These are phyloP conservation scores for Saccharomycopsis sp. DNA, from an alignment of 805 yeast genomes.

Conservation along the genomic window DNA sequence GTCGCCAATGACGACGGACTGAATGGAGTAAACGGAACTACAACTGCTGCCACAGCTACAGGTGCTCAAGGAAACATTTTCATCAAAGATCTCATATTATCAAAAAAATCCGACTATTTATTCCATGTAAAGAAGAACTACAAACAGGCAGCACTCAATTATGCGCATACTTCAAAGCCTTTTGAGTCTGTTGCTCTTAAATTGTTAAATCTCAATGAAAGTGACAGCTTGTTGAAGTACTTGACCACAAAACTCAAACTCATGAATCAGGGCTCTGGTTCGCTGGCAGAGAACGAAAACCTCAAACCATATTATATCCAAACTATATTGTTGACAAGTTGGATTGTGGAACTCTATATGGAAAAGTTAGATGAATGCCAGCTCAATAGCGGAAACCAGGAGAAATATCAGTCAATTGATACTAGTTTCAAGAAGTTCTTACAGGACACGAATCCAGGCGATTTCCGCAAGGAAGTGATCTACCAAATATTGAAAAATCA, in stretches of 20 bases:
- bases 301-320: slow-evolving; percentile 33
- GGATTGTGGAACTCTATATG: slow-evolving; percentile 57
- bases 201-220: slow-evolving; percentile 38
- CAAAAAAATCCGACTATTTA: slow-evolving; percentile 47
- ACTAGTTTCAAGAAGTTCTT: slow-evolving; percentile 42
- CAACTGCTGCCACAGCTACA: slow-evolving; percentile 20
- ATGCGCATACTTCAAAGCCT: slow-evolving; percentile 58
- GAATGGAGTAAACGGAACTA: not conserved
- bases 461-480: slow-evolving; percentile 58
- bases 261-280: slow-evolving; percentile 16
- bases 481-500: slow-evolving; percentile 66
- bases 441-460: slow-evolving; percentile 33
- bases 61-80: slow-evolving; percentile 27
- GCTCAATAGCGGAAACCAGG: slow-evolving; percentile 20
- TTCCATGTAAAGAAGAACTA: slow-evolving; percentile 29
- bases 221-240: slow-evolving; percentile 41
- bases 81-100: slow-evolving; percentile 42
- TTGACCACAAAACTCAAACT: slow-evolving; percentile 35
- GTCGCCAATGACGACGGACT: slow-evolving; percentile 19
- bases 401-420: not conserved
- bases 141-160: slow-evolving; percentile 43
- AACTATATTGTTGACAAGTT: slow-evolving; percentile 48
- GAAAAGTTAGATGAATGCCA: slow-evolving; percentile 37
- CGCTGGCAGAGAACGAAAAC: slow-evolving; percentile 13
- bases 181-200: slow-evolving; percentile 63